Percentiles rank a stretch among this genome's conserved stretches.
phyloP scores from a whole-genome alignment of 2,329 filamentous ascomycete species.

The Curvularia lunata region DNA sequence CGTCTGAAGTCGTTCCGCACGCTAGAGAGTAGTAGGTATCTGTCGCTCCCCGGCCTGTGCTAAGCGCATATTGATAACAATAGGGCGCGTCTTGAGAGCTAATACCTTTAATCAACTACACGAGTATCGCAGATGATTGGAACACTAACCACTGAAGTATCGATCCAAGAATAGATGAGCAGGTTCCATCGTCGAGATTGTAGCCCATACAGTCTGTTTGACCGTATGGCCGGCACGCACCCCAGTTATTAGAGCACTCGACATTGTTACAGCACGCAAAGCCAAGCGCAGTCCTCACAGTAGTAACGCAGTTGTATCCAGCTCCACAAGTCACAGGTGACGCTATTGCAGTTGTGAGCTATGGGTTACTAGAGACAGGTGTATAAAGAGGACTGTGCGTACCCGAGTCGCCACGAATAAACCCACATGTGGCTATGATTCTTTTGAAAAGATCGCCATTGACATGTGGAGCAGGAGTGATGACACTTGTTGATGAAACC shows the following conservation, averaged over 20 bases:
- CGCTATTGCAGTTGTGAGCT: slow-evolving; percentile 3
- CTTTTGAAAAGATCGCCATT: slow-evolving; percentile 10
- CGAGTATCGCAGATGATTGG: too few relatives aligned
- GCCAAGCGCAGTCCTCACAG: neutral
- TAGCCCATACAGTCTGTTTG: slow-evolving; percentile 6
- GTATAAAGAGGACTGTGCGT: neutral
- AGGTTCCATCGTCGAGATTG: neutral
- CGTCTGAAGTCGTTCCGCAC: slow-evolving; percentile 10
- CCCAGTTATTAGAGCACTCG: slow-evolving; percentile 9
- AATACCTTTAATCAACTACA: neutral
- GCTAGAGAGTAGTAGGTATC: slow-evolving; percentile 7
- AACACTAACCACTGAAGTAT: slow-evolving; percentile 10
- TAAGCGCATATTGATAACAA: slow-evolving; percentile 10
- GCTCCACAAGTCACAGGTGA: slow-evolving; percentile 13
- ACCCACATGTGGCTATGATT: slow-evolving; percentile 15
- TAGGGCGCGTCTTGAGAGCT: slow-evolving; percentile 11
- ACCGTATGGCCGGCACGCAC: slow-evolving; percentile 7
- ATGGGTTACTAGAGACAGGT: neutral
- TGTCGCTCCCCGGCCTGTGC: neutral
- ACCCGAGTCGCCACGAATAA: slow-evolving; percentile 17
- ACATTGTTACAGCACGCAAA: slow-evolving; percentile 17
- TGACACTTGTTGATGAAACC: slow-evolving; percentile 2
- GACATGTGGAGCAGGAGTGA: slow-evolving; percentile 10
- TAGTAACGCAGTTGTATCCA: slow-evolving; percentile 12
- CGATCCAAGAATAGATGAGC: slow-evolving; percentile 7